Conservation (phyloP, 1,284 basidiomycete genomes). For the Tylopilus orsonianus region DNA sequence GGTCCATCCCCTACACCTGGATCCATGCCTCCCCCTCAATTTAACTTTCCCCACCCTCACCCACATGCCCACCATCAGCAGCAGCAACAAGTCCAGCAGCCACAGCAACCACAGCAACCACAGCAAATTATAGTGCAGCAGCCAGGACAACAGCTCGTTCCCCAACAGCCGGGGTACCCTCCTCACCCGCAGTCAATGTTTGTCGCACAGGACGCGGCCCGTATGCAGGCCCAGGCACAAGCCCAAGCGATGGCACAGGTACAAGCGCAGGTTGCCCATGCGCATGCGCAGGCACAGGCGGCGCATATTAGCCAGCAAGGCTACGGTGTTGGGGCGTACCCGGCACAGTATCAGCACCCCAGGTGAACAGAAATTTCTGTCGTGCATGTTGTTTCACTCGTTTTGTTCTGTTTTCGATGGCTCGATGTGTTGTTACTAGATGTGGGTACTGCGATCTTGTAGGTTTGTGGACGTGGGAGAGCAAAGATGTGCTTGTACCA, state of each 20-base stretch:
- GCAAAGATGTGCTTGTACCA: conserved; percentile 2
- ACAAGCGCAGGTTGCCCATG: conserved; percentile 41
- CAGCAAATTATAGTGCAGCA: conserved; percentile 41
- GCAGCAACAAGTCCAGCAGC: conserved; percentile 47
- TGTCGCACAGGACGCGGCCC: conserved; percentile 34
- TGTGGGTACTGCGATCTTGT: background rate
- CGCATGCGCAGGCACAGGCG: conserved; percentile 36
- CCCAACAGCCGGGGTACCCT: conserved; percentile 38
- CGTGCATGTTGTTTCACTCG: conserved; percentile 2
- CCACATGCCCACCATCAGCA: conserved; percentile 46
- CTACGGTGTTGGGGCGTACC: conserved; percentile 29
- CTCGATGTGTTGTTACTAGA: conserved; percentile 5
- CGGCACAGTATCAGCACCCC: conserved; percentile 34
- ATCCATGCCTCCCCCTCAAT: conserved; percentile 66
- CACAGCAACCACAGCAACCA: conserved; percentile 36
- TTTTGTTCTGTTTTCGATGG: conserved; percentile 17
- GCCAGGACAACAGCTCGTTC: conserved; percentile 33
- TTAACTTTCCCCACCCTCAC: conserved; percentile 67
- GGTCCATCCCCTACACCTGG: conserved; percentile 49
- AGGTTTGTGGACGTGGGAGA: conserved; percentile 29
- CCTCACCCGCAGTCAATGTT: conserved; percentile 40
- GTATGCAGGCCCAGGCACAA: conserved; percentile 42
- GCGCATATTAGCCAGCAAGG: conserved; percentile 30
- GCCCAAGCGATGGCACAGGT: conserved; percentile 41
- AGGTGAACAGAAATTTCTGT: conserved; percentile 18